These are phyloP conservation scores for Enteropsectra breve DNA, from an alignment of 371 early-diverging fungal species.

Conservation along the genomic window DNA sequence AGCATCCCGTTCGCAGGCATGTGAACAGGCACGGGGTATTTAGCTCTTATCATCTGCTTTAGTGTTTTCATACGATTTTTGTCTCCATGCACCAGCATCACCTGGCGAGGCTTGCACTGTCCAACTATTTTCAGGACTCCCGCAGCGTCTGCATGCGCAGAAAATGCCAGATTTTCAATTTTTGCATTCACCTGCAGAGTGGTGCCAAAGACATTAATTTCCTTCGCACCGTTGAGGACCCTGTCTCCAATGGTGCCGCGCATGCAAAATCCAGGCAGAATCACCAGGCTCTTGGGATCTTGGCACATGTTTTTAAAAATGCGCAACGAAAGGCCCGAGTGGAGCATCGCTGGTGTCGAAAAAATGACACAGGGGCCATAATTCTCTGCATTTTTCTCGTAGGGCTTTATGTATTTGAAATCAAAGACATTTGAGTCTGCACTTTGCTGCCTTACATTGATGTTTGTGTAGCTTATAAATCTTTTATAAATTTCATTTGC, in stretches of 20 bases:
- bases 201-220: constrained; percentile 67
- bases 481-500: constrained; percentile 82
- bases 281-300: constrained; percentile 75
- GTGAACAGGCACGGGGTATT: constrained; percentile 35
- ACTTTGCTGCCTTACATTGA: constrained; percentile 73
- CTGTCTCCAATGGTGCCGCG: constrained; percentile 84
- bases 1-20: constrained; percentile 41
- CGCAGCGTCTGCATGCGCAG: constrained; percentile 93
- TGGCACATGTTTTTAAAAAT: constrained; percentile 77
- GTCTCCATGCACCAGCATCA: constrained; percentile 96
- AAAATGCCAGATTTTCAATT: constrained; percentile 85
- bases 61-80: constrained; percentile 74
- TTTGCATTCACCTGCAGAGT: constrained; percentile 74
- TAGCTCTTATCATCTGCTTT: constrained; percentile 63
- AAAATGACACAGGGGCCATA: constrained; percentile 80
- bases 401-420: constrained; percentile 76
- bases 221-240: constrained; percentile 74
- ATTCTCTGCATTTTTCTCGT: constrained; percentile 65
- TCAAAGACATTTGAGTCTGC: constrained; percentile 74
- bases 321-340: constrained; percentile 67
- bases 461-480: constrained; percentile 85
- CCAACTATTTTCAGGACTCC: constrained; percentile 89
- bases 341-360: constrained; percentile 75
- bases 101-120: constrained; percentile 77
- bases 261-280: constrained; percentile 72